Base-by-base conservation (phyloP, 208 protist species). In the Crithidia sp. region DNA sequence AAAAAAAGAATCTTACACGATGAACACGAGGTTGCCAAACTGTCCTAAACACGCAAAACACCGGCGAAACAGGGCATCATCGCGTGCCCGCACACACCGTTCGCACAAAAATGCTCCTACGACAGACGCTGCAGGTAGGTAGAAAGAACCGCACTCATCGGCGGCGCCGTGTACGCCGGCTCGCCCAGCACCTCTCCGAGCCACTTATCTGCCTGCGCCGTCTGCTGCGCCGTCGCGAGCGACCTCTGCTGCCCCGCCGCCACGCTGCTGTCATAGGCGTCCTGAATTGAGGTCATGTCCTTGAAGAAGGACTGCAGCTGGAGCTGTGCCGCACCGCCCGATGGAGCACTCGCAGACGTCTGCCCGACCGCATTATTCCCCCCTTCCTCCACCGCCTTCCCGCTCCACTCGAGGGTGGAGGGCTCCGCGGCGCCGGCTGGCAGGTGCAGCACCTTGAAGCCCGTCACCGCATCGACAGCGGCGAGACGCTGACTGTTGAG, bases 151-250 rank as follows among this genome's bases (percentile, higher is more conserved):
- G 81, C 67, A 67, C 84, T 89, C 86, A 94, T 93, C 6, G 89
- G 86, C 10, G 91, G 88, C 17, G 79, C 87, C 7, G 88, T 91
- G 80, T 94, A 96, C 7, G 89, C 77, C 17, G 91, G 79, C 53
- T 93, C 88, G 5, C 82, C 79, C 3, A 96, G 81, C 37, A 96
- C 86, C 55, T 85, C 80, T 14, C 10, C 61, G 40, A 96, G 63
- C 87, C 89, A 96, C 12, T 62, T 67, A 63, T 82, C 70, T 10
- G 82, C 76, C 50, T 82, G 78, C 8, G 61, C 57, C 28, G 66
- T 81, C 43, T 74, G 71, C 75, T 82, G 60, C 17, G 67, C 76
- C 49, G 70, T 65, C 7, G 75, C 65, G 17, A 76, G 45, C 39
- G 57, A 39, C 3, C 44, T 69, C n/a, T 66, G 71, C 13, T 70